Evolutionary conservation across 495 filamentous ascomycete genomes (phyloP), one percentile per base, ranked within the genome.

Genomic region (Podospora comata): DNA sequence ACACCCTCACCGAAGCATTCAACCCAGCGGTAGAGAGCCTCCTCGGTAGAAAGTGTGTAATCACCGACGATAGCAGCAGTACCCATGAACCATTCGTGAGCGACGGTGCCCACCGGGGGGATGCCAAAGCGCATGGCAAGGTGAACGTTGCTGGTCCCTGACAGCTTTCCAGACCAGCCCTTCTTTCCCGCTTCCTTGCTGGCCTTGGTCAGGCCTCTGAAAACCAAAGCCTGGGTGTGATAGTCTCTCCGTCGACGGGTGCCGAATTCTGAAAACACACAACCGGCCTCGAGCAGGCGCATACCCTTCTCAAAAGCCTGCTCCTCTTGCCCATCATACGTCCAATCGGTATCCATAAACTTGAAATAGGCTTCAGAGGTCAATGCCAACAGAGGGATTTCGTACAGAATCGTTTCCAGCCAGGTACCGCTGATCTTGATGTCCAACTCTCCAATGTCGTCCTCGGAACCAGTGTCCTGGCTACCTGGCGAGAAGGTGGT

Each of bases 1-100:
- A 95, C 91, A 2, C 93, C 94, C 77, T 93, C 89, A 0, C 94
- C 95, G 72, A 97, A 99, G 70, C 92, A 96, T 15, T 87, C 88
- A 20, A 97, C 84, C 95, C 95, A 99, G 75, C 93, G 92, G 61
- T 85, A 79, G 73, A 99, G 80, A 0, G 91, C 92, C 67, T 89
- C 84, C 76, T 94, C 92, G 66, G 92, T 97, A 5, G 96, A 92
- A 62, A 85, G 84, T 69, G 84, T 80, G 72, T 98, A 99, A 79
- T 97, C 87, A 65, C 91, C 84, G 3, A 91, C 94, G 73, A 97
- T 91, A 44, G 95, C 94, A 18, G 95, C 95, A 64, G 96, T 92
- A 55, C 92, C 92, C 95, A 99, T 99, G 80, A 97, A 97, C 96
- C 96, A 99, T 79, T 99, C 95, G 70, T 99, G 95, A 0, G 96